A percentile compares a stretch with the other conserved stretches of the same genome.
Conservation (phyloP, 495 filamentous ascomycete genomes). For the Paragyromitra xinjiangensis region DNA sequence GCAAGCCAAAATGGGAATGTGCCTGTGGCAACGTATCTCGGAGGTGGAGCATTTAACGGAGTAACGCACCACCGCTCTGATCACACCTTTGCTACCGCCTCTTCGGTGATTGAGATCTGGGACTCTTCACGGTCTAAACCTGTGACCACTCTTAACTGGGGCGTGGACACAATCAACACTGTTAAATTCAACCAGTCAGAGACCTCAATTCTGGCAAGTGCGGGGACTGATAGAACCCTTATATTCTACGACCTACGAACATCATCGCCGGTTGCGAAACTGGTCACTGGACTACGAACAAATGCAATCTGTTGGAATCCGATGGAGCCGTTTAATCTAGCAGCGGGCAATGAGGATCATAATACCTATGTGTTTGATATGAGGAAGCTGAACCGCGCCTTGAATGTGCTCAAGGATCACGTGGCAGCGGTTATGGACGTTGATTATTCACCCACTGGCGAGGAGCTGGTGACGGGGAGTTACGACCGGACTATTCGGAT, state of each 20-base stretch:
- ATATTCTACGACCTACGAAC: constrained; percentile 92
- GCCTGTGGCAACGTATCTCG: constrained; percentile 83
- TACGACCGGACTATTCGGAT: constrained; percentile 85
- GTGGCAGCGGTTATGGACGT: constrained; percentile 97
- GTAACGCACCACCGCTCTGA: constrained; percentile 79
- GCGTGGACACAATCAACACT: constrained; percentile 87
- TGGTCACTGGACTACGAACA: constrained; percentile 78
- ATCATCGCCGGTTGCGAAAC: constrained; percentile 78
- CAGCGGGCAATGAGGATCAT: constrained; percentile 80
- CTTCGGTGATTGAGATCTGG: constrained; percentile 83
- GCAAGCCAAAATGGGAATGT: constrained; percentile 64
- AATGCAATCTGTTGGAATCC: constrained; percentile 95
- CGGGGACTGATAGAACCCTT: constrained; percentile 82
- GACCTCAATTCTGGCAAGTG: constrained; percentile 85
- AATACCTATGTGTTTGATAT: constrained; percentile 87
- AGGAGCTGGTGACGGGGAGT: constrained; percentile 88
- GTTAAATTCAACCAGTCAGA: constrained; percentile 93
- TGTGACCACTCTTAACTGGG: constrained; percentile 53
- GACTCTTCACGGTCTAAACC: constrained; percentile 65
- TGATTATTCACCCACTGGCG: constrained; percentile 91
- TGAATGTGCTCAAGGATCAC: constrained; percentile 95
- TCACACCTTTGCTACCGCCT: constrained; percentile 80
- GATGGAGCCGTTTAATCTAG: constrained; percentile 93
- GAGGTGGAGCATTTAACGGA: constrained; percentile 80
- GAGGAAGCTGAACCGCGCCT: constrained; percentile 79